Evolutionary conservation across 306 rosid species (phyloP).

Genomic region (Dalbergia oliveri): DNA sequence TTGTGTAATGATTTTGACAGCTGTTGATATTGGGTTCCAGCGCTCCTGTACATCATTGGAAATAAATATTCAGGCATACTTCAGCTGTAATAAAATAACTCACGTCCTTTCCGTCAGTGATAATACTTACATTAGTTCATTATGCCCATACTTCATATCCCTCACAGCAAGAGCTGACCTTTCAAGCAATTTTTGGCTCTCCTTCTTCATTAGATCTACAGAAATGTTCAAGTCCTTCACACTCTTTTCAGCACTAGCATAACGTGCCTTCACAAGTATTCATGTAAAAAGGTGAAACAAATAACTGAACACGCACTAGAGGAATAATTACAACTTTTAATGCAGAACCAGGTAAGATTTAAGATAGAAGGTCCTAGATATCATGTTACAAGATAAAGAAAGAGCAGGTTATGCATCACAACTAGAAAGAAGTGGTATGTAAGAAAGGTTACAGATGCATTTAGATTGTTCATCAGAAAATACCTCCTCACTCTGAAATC

Average conservation of each 20-base stretch:
- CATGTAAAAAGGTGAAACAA: constrained; percentile 35
- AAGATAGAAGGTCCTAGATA: neutral
- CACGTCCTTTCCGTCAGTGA: constrained; percentile 17
- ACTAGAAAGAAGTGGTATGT: constrained; percentile 8
- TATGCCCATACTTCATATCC: constrained; percentile 81
- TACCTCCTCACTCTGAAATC: constrained; percentile 92
- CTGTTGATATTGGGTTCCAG: constrained; percentile 75
- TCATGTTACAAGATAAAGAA: constrained; percentile 38
- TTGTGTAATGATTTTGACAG: constrained; percentile 71
- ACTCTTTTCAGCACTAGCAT: constrained; percentile 76
- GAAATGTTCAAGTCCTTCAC: constrained; percentile 79
- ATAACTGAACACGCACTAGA: constrained; percentile 29
- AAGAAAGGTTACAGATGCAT: constrained; percentile 29
- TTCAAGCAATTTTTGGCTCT: constrained; percentile 83
- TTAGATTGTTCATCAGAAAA: constrained; percentile 34
- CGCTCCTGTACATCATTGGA: constrained; percentile 57
- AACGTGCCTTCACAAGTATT: constrained; percentile 68
- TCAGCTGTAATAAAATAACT: constrained; percentile 35
- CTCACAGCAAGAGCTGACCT: constrained; percentile 85
- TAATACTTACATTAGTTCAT: constrained; percentile 71
- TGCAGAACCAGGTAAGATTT: constrained; percentile 1
- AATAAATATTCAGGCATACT: constrained; percentile 31
- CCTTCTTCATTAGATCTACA: constrained; percentile 80
- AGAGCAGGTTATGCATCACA: constrained; percentile 26
- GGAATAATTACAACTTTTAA: constrained; percentile 27